Percentiles rank a stretch among this genome's conserved stretches.
Conservation (phyloP, 164 flowering plant species). For the Kingdonia uniflora region DNA sequence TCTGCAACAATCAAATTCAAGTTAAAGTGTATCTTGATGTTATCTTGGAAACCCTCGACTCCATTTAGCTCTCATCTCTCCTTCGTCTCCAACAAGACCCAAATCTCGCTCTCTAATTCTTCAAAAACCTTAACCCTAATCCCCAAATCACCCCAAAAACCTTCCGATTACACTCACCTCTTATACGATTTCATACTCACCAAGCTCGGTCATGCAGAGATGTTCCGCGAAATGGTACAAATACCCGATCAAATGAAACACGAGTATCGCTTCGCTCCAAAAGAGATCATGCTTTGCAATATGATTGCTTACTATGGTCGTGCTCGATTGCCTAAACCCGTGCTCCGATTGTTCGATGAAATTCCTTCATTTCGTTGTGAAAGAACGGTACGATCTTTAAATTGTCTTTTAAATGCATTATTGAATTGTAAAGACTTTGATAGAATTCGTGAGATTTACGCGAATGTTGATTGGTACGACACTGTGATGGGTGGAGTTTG, state of each 20-base stretch:
- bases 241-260: constrained; percentile 38
- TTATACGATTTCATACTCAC: constrained; percentile 70
- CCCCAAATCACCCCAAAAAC: constrained; percentile 23
- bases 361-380: constrained; percentile 45
- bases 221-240: constrained; percentile 58
- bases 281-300: constrained; percentile 52
- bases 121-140: constrained; percentile 27
- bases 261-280: constrained; percentile 38
- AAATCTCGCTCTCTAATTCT: too few relatives aligned
- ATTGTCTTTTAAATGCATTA: constrained; percentile 42
- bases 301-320: constrained; percentile 51
- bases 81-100: too few relatives aligned
- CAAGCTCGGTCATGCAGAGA: constrained; percentile 66
- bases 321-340: constrained; percentile 29
- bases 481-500: constrained; percentile 32
- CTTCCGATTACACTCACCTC: constrained; percentile 42
- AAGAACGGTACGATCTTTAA: constrained; percentile 46
- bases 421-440: constrained; percentile 35
- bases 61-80: constrained; percentile 58
- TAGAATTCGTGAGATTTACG: constrained; percentile 29
- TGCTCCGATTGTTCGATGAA: constrained; percentile 34
- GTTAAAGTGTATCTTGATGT: too few relatives aligned
- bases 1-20: too few relatives aligned
- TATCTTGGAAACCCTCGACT: too few relatives aligned
- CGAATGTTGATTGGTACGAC: constrained; percentile 16